Evolutionary conservation across 352 stramenopile genomes (phyloP).

Genomic region (Globisporangium iwayamae): DNA sequence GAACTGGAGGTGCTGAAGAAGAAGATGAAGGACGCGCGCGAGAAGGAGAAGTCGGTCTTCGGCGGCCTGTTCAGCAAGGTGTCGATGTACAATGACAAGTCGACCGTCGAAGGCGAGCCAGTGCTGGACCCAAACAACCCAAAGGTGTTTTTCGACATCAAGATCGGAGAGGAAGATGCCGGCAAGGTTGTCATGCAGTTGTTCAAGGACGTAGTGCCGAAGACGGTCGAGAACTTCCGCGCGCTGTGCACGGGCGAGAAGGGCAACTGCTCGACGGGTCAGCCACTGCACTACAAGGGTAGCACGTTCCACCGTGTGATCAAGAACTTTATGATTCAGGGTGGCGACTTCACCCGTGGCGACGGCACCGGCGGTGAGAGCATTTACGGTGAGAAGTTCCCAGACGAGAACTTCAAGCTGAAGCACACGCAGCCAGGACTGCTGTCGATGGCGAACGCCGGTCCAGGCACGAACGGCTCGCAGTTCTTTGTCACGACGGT

Average conservation of each 20-base stretch:
- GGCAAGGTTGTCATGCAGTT: constrained; percentile 96
- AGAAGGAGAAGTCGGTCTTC: constrained; percentile 96
- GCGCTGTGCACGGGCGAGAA: constrained; percentile 98
- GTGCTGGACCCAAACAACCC: constrained; percentile 87
- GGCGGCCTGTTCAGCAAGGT: constrained; percentile 95
- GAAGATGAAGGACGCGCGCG: constrained; percentile 88
- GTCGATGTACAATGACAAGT: constrained; percentile 98
- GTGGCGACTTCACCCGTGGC: constrained; percentile 94
- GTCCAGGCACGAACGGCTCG: constrained; percentile 95
- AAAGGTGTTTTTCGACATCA: constrained; percentile 98
- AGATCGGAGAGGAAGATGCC: constrained; percentile 85
- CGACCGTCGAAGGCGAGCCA: constrained; percentile 53
- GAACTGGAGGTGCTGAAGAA: constrained; percentile 77
- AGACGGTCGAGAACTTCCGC: constrained; percentile 98
- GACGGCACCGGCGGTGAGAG: constrained; percentile 95
- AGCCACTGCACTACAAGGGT: constrained; percentile 97
- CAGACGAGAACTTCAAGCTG: constrained; percentile 98
- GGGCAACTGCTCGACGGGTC: constrained; percentile 75
- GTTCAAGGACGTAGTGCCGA: constrained; percentile 94
- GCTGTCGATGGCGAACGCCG: constrained; percentile 96
- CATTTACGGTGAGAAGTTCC: constrained; percentile 93
- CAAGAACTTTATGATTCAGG: constrained; percentile 94
- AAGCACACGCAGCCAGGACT: constrained; percentile 95
- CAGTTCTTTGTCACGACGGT: constrained; percentile 97
- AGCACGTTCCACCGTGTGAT: constrained; percentile 97